These are phyloP conservation scores for Sequoiadendron giganteum DNA, from an alignment of 75 land plant species.

Conservation along the genomic window DNA sequence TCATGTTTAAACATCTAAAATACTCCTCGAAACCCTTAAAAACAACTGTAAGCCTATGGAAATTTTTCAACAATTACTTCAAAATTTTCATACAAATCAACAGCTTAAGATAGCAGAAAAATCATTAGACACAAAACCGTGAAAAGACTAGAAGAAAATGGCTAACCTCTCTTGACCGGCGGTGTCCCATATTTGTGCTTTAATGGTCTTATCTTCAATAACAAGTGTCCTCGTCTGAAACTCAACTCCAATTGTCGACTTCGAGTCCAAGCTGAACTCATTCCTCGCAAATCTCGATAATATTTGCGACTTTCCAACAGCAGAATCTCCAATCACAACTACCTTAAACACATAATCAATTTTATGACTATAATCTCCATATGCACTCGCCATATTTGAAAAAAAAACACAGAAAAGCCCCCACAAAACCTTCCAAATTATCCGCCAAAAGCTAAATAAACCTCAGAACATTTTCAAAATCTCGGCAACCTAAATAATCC, in stretches of 20 bases:
- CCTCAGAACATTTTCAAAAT: background rate
- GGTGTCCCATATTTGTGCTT: constrained; percentile 81
- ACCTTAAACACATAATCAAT: constrained; percentile 42
- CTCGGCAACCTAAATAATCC: background rate
- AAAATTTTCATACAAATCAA: too few species aligned
- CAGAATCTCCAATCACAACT: constrained; percentile 39
- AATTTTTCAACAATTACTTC: background rate
- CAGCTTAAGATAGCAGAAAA: too few species aligned
- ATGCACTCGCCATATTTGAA: background rate
- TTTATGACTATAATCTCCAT: constrained; percentile 13
- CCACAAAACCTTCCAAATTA: too few species aligned
- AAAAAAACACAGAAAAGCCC: too few species aligned
- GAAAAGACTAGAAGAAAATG: background rate
- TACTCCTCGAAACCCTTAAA: background rate
- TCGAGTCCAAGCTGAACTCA: constrained; percentile 36
- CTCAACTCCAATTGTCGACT: constrained; percentile 46
- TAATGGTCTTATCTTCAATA: constrained; percentile 40
- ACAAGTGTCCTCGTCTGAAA: constrained; percentile 43
- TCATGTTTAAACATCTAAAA: background rate
- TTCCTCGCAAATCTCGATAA: constrained; percentile 26
- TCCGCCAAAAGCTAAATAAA: too few species aligned
- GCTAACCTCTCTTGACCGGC: constrained; percentile 60
- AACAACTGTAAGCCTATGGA: background rate
- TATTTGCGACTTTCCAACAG: constrained; percentile 40
- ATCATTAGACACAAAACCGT: too few species aligned